These are phyloP conservation scores for Xylariaceae sp. DNA, from an alignment of 2,329 filamentous ascomycete species.

Conservation along the genomic window DNA sequence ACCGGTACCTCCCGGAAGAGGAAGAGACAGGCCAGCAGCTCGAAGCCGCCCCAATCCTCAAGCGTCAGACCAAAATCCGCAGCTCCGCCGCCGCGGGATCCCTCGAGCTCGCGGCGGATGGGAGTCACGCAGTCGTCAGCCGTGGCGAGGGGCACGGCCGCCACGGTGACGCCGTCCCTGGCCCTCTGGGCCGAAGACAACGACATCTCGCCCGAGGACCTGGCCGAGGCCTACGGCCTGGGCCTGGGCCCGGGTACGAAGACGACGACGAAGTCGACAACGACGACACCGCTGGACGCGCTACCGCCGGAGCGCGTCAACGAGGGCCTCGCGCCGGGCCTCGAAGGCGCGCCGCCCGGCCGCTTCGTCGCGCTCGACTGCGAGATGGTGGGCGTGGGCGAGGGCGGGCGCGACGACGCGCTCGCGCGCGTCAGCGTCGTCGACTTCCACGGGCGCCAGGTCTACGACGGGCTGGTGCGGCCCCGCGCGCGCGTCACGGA, in stretches of 20 bases:
- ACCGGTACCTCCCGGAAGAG: constrained; percentile 9
- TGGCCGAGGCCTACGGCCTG: constrained; percentile 55
- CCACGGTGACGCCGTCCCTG: constrained; percentile 44
- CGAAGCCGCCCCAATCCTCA: constrained; percentile 3
- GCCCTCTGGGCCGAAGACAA: constrained; percentile 55
- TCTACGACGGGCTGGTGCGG: constrained; percentile 90
- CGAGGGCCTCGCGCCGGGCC: constrained; percentile 50
- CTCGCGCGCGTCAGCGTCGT: constrained; percentile 85
- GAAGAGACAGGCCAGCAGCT: constrained; percentile 7
- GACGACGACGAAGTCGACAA: constrained; percentile 27
- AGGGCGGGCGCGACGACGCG: constrained; percentile 60
- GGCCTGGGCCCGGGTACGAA: constrained; percentile 18
- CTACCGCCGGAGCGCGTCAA: constrained; percentile 40
- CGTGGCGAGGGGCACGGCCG: constrained; percentile 28
- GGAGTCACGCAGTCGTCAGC: constrained; percentile 47
- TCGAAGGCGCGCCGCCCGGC: constrained; percentile 52
- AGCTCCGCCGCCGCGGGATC: constrained; percentile 7
- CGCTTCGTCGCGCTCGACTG: constrained; percentile 94
- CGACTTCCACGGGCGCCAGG: constrained; percentile 84
- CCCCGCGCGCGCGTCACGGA: constrained; percentile 74
- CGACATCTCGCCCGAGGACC: constrained; percentile 50
- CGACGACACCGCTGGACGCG: constrained; percentile 1
- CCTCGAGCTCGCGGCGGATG: constrained; percentile 37
- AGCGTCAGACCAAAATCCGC: constrained; percentile 5
- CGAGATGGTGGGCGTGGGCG: constrained; percentile 91